Evolutionary conservation across 805 yeast species (phyloP), one percentile per base, ranked within the genome.

Genomic region (Yamadazyma sp.): DNA sequence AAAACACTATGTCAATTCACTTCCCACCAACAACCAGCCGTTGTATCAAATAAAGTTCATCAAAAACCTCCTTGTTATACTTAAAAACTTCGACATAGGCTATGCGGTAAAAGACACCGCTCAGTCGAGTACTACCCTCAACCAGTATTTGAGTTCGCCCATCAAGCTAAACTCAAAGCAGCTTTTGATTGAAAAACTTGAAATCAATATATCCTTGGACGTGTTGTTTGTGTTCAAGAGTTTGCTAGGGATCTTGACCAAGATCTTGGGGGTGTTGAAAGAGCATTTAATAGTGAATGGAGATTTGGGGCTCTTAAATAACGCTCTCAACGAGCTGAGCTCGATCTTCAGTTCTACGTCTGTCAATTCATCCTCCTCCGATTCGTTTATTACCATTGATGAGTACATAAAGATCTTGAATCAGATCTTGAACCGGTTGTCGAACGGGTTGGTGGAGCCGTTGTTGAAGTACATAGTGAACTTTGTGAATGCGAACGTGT

Each of bases 51-150:
- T 59, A 29, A 58, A 57, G 37, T 67, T 68, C 40, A 52, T 60
- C 16, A 57, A 49, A 36, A 64, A 64, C 49, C 48, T 67, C 27
- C 45, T 54, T 22, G 47, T 44, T 15, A 50, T 68, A 6, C 49
- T 68, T 35, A 66, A 66, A 45, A 68, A 57, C 48, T 68, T 67
- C 40, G 73, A 68, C 39, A 58, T 68, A 14, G 72, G 71, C 3
- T 26, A 26, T 37, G 35, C 30, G n/a, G 17, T 20, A 7, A 42
- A 33, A 29, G 41, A 42, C n/a, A 25, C 31, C 18, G 19, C 30
- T 5, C 32, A 34, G 26, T 29, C 38, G 9, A 31, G 39, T 10
- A 30, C 47, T 4, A 46, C 50, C 1, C 26, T 46, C 12, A 46
- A 41, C 32, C 47, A 43, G 16, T 46, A 42, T 48, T 6, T 20